Percentiles rank a stretch among this genome's conserved stretches.
phyloP scores from a whole-genome alignment of 768 basidiomycete species.

The Pisolithus tinctorius region DNA sequence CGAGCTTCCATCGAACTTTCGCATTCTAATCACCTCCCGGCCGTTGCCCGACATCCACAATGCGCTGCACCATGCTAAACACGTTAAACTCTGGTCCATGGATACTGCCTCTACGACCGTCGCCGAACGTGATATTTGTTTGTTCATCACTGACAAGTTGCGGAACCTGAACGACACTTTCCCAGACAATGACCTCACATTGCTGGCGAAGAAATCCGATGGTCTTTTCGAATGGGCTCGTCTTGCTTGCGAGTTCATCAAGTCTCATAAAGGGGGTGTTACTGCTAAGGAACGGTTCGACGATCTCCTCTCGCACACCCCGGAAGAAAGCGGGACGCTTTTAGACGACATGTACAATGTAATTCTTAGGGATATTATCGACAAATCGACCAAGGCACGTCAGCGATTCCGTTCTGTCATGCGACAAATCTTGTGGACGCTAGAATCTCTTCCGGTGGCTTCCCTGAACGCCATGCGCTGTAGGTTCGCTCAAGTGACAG shows the following conservation, averaged over 20 bases:
- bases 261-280: neutral
- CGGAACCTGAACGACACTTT: neutral
- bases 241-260: constrained; percentile 3
- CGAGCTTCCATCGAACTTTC: neutral
- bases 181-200: neutral
- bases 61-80: neutral
- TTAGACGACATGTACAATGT: neutral
- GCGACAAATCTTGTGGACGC: neutral
- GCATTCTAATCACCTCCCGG: neutral
- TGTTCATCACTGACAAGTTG: neutral
- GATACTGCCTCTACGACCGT: neutral
- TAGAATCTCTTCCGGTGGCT: neutral
- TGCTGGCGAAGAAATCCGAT: neutral
- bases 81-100: neutral
- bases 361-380: neutral
- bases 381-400: neutral
- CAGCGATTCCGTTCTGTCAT: neutral
- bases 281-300: neutral
- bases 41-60: neutral
- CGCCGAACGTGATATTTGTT: neutral
- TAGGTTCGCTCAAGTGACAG: neutral
- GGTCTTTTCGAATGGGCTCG: constrained; percentile 7
- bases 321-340: neutral
- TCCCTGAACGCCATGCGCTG: neutral
- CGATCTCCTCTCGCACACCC: neutral